Percentiles rank a stretch among this genome's conserved stretches.
phyloP scores from a whole-genome alignment of 2,329 filamentous ascomycete species.

The Trichoderma guizhouense region DNA sequence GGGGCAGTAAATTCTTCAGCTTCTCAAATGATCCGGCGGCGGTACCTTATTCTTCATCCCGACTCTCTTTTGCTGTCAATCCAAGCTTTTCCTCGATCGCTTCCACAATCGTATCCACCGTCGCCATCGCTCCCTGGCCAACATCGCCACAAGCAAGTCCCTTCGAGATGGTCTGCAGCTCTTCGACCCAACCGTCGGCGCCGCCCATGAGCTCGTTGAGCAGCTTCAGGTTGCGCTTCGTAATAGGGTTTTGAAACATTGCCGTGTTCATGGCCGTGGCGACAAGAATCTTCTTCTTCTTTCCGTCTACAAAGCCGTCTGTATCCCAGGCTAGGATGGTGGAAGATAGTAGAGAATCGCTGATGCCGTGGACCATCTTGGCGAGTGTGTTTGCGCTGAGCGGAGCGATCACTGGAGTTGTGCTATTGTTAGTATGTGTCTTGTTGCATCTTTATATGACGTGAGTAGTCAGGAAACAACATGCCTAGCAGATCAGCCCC shows the following conservation, averaged over 20 bases:
- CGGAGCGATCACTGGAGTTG: conserved; percentile 66
- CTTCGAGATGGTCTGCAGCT: conserved; percentile 72
- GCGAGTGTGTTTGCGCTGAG: conserved; percentile 82
- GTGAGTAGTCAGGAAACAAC: accelerated
- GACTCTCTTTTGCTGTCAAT: neutral
- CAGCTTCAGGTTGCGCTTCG: conserved; percentile 64
- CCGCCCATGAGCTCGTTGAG: conserved; percentile 73
- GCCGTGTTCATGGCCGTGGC: conserved; percentile 84
- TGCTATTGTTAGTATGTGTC: neutral
- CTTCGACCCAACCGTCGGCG: conserved; percentile 53
- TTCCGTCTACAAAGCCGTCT: conserved; percentile 54
- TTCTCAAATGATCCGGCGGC: neutral
- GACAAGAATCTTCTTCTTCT: conserved; percentile 66
- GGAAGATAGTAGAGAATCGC: conserved; percentile 69
- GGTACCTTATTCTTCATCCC: neutral
- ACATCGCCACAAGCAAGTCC: conserved; percentile 79
- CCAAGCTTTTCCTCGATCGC: conserved; percentile 56
- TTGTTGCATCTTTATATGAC: neutral
- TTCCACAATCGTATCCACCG: conserved; percentile 72
- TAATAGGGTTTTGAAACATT: conserved; percentile 88
- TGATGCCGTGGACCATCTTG: conserved; percentile 75
- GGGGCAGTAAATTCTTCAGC: neutral
- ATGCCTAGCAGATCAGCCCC: conserved; percentile 60
- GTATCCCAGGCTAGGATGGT: conserved; percentile 88
- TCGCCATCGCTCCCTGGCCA: conserved; percentile 77